A percentile compares a stretch with the other conserved stretches of the same genome.
phyloP scores from a whole-genome alignment of 1,284 basidiomycete genomes.

The Phellinidium pouzarii region DNA sequence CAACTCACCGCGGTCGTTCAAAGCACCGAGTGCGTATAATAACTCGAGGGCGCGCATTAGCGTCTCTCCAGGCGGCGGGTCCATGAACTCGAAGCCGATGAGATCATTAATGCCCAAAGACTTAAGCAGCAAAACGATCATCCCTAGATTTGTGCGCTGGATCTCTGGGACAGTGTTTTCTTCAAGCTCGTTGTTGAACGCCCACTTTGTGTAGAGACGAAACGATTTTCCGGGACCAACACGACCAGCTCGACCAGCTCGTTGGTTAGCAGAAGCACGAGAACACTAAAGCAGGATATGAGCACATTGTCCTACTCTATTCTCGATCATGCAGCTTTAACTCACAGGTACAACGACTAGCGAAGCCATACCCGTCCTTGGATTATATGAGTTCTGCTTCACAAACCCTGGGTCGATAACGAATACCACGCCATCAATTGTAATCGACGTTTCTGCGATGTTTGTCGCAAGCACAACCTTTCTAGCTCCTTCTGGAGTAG shows the following conservation, averaged over 20 bases:
- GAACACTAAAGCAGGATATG: slow-evolving; percentile 62
- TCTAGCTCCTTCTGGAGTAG: slow-evolving; percentile 91
- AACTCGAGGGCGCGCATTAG: slow-evolving; percentile 92
- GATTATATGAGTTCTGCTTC: slow-evolving; percentile 97
- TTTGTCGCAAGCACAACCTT: slow-evolving; percentile 98
- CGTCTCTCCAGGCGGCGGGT: slow-evolving; percentile 98
- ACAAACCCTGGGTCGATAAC: slow-evolving; percentile 98
- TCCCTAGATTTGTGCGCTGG: slow-evolving; percentile 94
- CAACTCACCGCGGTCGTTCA: slow-evolving; percentile 94
- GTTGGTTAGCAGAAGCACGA: slow-evolving; percentile 92
- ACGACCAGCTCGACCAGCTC: slow-evolving; percentile 94
- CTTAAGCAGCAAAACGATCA: slow-evolving; percentile 93
- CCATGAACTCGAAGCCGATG: slow-evolving; percentile 98
- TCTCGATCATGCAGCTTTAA: slow-evolving; percentile 22
- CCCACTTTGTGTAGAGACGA: slow-evolving; percentile 94
- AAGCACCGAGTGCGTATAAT: slow-evolving; percentile 90
- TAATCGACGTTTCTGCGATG: slow-evolving; percentile 97
- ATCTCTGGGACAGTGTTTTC: slow-evolving; percentile 97
- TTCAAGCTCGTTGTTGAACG: slow-evolving; percentile 93
- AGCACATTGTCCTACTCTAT: slow-evolving; percentile 8
- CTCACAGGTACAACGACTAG: slow-evolving; percentile 87
- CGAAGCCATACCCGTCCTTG: slow-evolving; percentile 93
- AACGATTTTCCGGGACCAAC: slow-evolving; percentile 99
- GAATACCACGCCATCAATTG: slow-evolving; percentile 96
- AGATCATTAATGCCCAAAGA: slow-evolving; percentile 96